Evolutionary conservation across 495 filamentous ascomycete species (phyloP).

Genomic region (Trichocladium antarcticum): DNA sequence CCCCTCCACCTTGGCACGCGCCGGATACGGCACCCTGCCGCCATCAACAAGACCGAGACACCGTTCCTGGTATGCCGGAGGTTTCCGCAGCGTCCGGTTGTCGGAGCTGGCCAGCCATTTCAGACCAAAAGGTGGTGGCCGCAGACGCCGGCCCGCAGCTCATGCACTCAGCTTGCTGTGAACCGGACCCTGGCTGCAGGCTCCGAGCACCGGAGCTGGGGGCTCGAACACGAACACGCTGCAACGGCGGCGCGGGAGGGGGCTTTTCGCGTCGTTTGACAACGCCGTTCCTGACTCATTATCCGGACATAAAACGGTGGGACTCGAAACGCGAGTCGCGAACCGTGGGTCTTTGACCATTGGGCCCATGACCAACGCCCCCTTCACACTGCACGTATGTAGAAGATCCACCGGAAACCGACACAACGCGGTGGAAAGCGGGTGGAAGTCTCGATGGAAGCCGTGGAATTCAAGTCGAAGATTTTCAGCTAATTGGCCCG

Average conservation of each 20-base stretch:
- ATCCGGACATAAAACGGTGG: not conserved
- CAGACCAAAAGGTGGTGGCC: not conserved
- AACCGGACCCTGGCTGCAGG: not conserved
- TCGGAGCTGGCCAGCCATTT: not conserved
- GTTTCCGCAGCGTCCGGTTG: not conserved
- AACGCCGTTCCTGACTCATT: conserved; percentile 7
- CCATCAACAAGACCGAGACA: not conserved
- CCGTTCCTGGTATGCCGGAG: conserved; percentile 1
- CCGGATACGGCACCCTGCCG: too few relatives aligned
- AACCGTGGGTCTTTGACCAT: conserved; percentile 1
- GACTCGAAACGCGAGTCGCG: conserved; percentile 6
- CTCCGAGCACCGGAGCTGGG: conserved; percentile 2
- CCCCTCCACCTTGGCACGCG: not conserved
- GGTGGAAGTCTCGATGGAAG: not conserved
- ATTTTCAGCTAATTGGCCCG: conserved; percentile 18
- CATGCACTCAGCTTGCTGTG: too few relatives aligned
- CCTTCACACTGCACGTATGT: conserved; percentile 1
- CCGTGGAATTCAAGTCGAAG: conserved; percentile 5
- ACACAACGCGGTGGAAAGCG: conserved; percentile 14
- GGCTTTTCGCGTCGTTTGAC: not conserved
- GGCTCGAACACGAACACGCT: too few relatives aligned
- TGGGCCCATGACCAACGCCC: not conserved
- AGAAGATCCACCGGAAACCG: conserved; percentile 5
- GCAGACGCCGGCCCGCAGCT: not conserved
- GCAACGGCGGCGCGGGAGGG: too few relatives aligned